Base-by-base conservation (phyloP, 192 early-diverging fungal species). In the Dissophora globulifera region DNA sequence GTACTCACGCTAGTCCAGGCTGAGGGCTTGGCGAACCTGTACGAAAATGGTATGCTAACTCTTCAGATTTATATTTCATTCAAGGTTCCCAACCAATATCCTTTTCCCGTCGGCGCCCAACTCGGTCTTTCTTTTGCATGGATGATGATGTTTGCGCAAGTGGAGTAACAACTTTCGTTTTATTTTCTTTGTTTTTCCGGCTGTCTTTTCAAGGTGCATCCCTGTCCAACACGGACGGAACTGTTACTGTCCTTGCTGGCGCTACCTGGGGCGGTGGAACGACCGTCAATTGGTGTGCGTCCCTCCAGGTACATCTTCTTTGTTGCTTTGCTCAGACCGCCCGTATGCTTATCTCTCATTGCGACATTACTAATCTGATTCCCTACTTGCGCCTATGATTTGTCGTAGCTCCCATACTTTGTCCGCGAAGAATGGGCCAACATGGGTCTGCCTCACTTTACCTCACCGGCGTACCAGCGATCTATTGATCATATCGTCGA, bases 231-330 rank as follows among this genome's bases (percentile, higher is more conserved):
- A 69, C 82, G 4, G 87, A 89, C 65, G 88, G 87, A 16, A 50
- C 79, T 17, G 54, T 93, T 7, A 76, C 66, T 13, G 61, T 91
- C 17, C 53, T 88, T 20, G 87, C 88, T 12, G 93, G 92, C 6
- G 69, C 67, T 31, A 85, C 89, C 16, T 91, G 88, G 80, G 93
- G 93, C 40, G 93, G 93, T 63, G 93, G 92, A 30, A 92, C 91
- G 30, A 81, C 82, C 11, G 69, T 93, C 49, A 91, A 92, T 69
- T 92, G 92, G 90, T 79, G 67, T 26, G 81, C 84, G 20, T 85
- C 78, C 12, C 50, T 87, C n/a, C 82, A 87, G 75, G 81, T 84
- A 79, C 51, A 10, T 46, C 9, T 29, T 3, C 25, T 55, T 25
- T 48, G 17, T 41, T 22, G 1, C 40, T 13, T 35, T 46, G 50